phyloP scores from a whole-genome alignment of 495 filamentous ascomycete species.

The Immersiella caudata region DNA sequence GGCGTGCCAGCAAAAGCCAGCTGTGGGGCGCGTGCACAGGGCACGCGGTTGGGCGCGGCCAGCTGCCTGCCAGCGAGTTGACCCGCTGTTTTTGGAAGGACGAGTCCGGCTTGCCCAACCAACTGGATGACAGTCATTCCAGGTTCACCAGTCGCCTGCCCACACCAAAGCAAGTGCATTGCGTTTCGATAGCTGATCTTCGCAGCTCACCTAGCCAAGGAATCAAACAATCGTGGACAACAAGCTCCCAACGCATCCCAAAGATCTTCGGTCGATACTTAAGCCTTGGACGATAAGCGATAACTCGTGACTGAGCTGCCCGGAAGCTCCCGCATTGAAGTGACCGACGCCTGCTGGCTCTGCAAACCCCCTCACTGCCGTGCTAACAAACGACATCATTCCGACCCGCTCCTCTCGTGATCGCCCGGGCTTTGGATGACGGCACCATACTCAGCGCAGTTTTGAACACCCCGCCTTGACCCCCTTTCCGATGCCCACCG shows the following conservation, averaged over 20 bases:
- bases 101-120: neutral
- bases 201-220: conserved; percentile 5
- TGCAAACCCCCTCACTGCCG: conserved; percentile 2
- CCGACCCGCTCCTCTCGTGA: conserved; percentile 6
- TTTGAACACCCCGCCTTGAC: conserved; percentile 9
- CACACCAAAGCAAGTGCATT: conserved; percentile 6
- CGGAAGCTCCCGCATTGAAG: neutral
- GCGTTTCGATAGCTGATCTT: conserved; percentile 8
- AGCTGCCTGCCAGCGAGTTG: neutral
- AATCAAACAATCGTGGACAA: neutral
- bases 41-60: neutral
- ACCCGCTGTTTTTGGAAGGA: neutral
- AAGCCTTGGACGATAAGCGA: neutral
- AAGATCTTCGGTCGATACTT: neutral
- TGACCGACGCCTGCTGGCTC: neutral
- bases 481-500: conserved; percentile 4
- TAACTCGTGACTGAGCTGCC: neutral
- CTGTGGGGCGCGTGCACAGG: neutral
- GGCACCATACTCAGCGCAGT: conserved; percentile 21
- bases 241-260: neutral
- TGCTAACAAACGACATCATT: neutral
- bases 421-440: conserved; percentile 27
- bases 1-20: neutral
- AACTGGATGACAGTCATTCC: neutral
- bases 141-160: neutral